Base-by-base conservation (phyloP, 345 rosid genomes). In the Gossypium sturtianum region DNA sequence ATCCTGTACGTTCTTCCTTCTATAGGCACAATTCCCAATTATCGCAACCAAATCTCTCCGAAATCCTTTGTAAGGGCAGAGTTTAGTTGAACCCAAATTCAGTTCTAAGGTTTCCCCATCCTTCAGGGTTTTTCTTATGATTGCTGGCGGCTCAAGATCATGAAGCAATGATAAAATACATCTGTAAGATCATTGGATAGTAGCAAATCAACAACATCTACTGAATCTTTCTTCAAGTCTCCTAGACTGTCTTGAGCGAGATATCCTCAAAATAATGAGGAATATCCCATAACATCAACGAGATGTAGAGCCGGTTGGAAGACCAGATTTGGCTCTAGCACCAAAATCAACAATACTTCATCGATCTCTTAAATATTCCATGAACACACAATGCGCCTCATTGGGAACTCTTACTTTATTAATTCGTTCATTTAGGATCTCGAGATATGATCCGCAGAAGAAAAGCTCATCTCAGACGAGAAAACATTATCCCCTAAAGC, bases 1-100 rank as follows among this genome's bases (percentile, higher is more conserved):
- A 78, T 92, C 94, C 76, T 92, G 98, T 23, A 89, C 90, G 48
- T 45, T 67, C 83, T 77, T 91, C 78, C 93, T 88, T 81, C 73
- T 63, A 76, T 82, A 91, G 6, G 86, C 79, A 72, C 93, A 90
- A 77, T 94, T 92, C 29, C 89, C 96, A 53, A 92, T 89, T 71
- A 89, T 89, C 0, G 91, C 86, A 72, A 91, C 94, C 23, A 94
- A 76, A 75, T 94, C 98, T 54, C 90, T 89, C 54, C 97, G 84
- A 65, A 87, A 92, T 17, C 98, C 97, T 77, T 73, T 86, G 80
- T 88, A 91, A 10, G 93, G 97, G 73, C 92, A 88, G 20, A 77
- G 73, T 70, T 83, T 87, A 17, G 49, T 51, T 9, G 76, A 74
- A 66, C n/a, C 22, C 15, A 76, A 74, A 45, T 66, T 48, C 51